Evolutionary conservation across 2,329 filamentous ascomycete species (phyloP), one percentile per base, ranked within the genome.

Genomic region (Waltergamsia citrina): DNA sequence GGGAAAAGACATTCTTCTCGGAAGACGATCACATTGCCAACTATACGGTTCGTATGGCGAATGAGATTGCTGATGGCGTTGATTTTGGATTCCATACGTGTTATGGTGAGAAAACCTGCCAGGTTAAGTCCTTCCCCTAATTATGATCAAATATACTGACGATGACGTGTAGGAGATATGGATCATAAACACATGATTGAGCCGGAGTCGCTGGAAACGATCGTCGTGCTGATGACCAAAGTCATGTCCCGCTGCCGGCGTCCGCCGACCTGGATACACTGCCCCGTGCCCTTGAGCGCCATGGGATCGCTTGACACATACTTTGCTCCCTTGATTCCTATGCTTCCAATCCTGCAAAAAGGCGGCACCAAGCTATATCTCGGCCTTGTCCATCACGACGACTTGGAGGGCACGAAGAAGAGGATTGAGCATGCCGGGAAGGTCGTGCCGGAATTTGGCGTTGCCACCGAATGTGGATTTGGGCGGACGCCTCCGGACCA

Each of bases 201-300:
- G 15, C 29, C 29, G 3, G n/a, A 31, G 3, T 18, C 16, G 3
- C 29, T 31, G 5, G 2, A 31, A 6, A 18, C 15, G 11, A 18
- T 31, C 18, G 15, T 18, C 29, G 29, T 18, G 15, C 20, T 31
- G 12, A 8, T 9, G 11, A 18, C 12, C 16, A 18, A 9, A 11
- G 20, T 31, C 18, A 12, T 31, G 15, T 12, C 17, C 18, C 5
- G 20, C 5, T 10, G 7, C 7, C 7, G n/a, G 12, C 7, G 29
- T 7, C 29, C 29, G n/a, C 15, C 29, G 16, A 14, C 29, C 12
- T 31, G 12, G 12, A 3, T 31, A 9, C 29, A 31, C 29, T 31
- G 29, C n/a, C 29, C 29, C 29, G 29, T 31, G 5, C 12, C 29
- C 9, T 18, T 31, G 29, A 31, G 29, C 18, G 29, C 29, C 5